Evolutionary conservation across 176 grass and related monocot genomes (phyloP), one percentile per base, ranked within the genome.

Genomic region (Tillandsia leiboldiana): DNA sequence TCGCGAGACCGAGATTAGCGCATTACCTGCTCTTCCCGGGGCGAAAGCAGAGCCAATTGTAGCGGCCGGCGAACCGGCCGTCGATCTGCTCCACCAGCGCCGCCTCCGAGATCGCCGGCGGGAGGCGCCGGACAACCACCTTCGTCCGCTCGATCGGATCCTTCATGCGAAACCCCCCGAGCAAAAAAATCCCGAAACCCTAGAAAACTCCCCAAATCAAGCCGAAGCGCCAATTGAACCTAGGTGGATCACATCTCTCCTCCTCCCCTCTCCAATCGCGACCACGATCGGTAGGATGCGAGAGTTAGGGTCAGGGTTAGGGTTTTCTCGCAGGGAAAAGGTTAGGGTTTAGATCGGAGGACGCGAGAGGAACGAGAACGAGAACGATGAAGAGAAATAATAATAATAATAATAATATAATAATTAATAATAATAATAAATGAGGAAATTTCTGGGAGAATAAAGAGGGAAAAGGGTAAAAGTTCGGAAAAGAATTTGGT

Each of bases 81-180:
- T 77, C 74, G 74, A 77, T 77, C 74, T 77, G 51, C 74, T 77
- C 74, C 74, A 61, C 6, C 11, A 77, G 65, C 26, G 65, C 51
- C 12, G 52, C 4, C 65, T 67, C 15, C 22, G 74, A 69, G 10
- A 77, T 77, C 64, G 65, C 52, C 51, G 74, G 51, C 27, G 74
- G 74, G 51, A 77, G 53, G n/a, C 12, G 65, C 74, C 74, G 74
- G 11, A 77, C 51, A 15, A 77, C 65, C 63, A 77, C 63, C 74
- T 77, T 77, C 11, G 74, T 77, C 33, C 65, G 64, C 48, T 77
- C 74, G 27, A 65, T 24, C 5, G 74, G 74, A 68, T 77, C 65
- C 65, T 68, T 77, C 74, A 77, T 77, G 51, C 23, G 6, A 51
- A 47, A 20, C 9, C 49, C 27, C 20, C 0, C 22, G 50, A 73